Conservation (phyloP, 306 rosid species). For the Phaseolus lunatus region DNA sequence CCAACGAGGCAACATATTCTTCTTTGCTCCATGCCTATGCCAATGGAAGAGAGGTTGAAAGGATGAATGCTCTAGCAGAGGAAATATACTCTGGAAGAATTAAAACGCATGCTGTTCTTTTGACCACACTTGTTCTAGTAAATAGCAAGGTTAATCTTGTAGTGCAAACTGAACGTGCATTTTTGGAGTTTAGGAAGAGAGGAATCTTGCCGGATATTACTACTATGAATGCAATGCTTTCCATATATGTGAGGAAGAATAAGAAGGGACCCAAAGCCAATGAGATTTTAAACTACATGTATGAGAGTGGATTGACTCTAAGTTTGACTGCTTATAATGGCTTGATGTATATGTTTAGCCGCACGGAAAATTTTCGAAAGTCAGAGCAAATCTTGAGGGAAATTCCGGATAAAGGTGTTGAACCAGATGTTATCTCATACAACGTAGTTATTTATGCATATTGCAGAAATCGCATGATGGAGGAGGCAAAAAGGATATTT, state of each 20-base stretch:
- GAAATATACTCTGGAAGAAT: slow-evolving; percentile 70
- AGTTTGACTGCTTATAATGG: slow-evolving; percentile 83
- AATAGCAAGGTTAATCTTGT: slow-evolving; percentile 76
- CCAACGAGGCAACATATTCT: slow-evolving; percentile 78
- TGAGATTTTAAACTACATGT: slow-evolving; percentile 71
- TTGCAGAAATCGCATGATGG: slow-evolving; percentile 77
- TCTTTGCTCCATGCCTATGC: slow-evolving; percentile 92
- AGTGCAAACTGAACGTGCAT: slow-evolving; percentile 75
- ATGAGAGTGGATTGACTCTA: slow-evolving; percentile 73
- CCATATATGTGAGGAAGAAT: slow-evolving; percentile 74
- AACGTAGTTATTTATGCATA: slow-evolving; percentile 78
- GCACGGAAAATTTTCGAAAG: slow-evolving; percentile 60
- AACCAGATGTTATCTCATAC: slow-evolving; percentile 72
- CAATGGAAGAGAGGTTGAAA: slow-evolving; percentile 69
- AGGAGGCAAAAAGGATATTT: slow-evolving; percentile 74
- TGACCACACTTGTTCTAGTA: slow-evolving; percentile 82
- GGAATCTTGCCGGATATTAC: slow-evolving; percentile 69
- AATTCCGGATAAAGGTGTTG: slow-evolving; percentile 64
- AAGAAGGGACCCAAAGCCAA: slow-evolving; percentile 63
- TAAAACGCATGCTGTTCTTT: slow-evolving; percentile 69
- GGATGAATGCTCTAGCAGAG: slow-evolving; percentile 71
- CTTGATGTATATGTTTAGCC: slow-evolving; percentile 79
- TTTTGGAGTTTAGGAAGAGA: slow-evolving; percentile 63
- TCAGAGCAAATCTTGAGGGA: slow-evolving; percentile 70
- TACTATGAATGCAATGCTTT: slow-evolving; percentile 78